Evolutionary conservation across 2,329 filamentous ascomycete genomes (phyloP).

Genomic region (Plenodomus tracheiphilus): DNA sequence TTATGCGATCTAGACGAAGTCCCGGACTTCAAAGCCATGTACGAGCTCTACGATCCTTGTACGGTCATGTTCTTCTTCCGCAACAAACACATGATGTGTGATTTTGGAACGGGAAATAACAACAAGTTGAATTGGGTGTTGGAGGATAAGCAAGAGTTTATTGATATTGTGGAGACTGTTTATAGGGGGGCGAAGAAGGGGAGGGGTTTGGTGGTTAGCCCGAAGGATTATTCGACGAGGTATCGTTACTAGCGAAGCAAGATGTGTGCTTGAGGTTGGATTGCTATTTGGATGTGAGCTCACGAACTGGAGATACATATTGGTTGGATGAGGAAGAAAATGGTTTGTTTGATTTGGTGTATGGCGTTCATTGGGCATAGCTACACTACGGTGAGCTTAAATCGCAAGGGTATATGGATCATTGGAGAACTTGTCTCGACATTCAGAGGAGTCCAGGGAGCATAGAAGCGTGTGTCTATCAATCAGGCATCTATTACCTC

Average conservation of each 20-base stretch:
- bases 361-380: neutral
- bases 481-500: no score
- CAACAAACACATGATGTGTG: constrained; percentile 99
- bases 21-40: constrained; percentile 84
- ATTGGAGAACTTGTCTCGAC: neutral
- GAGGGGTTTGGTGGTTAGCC: constrained; percentile 91
- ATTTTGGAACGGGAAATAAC: constrained; percentile 96
- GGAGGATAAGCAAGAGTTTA: constrained; percentile 97
- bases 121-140: constrained; percentile 97
- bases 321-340: neutral
- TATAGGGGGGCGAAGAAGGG: constrained; percentile 99
- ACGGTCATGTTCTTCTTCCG: constrained; percentile 98
- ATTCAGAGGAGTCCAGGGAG: neutral
- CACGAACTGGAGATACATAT: no score
- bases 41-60: constrained; percentile 85
- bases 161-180: constrained; percentile 97
- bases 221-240: constrained; percentile 77
- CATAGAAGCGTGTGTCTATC: neutral
- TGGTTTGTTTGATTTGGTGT: neutral
- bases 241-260: constrained; percentile 68
- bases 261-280: no score
- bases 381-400: neutral
- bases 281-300: no score
- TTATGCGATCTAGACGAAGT: constrained; percentile 76
- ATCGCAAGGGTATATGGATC: neutral